Evolutionary conservation across 2,329 filamentous ascomycete genomes (phyloP).

Genomic region (Thelonectria blattea): DNA sequence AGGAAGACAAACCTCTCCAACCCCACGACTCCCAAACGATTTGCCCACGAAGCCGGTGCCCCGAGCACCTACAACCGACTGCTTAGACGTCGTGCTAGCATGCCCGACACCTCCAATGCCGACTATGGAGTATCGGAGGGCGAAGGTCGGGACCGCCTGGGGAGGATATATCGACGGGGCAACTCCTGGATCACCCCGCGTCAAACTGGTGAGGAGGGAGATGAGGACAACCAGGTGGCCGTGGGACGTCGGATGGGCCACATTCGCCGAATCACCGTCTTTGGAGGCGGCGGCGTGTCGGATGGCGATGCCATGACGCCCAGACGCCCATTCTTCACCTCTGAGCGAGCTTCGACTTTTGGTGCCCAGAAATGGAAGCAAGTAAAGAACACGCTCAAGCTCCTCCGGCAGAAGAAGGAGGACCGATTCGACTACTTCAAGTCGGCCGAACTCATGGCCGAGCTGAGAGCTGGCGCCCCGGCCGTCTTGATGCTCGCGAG

Average conservation of each 20-base stretch:
- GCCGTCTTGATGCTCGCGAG: slow-evolving; percentile 94
- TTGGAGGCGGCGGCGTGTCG: slow-evolving; percentile 68
- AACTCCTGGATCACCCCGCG: slow-evolving; percentile 63
- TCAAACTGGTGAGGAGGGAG: slow-evolving; percentile 54
- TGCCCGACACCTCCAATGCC: slow-evolving; percentile 64
- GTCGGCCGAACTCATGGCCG: slow-evolving; percentile 94
- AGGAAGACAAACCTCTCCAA: slow-evolving; percentile 65
- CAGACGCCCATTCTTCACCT: slow-evolving; percentile 62
- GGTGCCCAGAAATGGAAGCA: slow-evolving; percentile 89
- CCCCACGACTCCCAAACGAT: slow-evolving; percentile 67
- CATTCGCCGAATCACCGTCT: slow-evolving; percentile 69
- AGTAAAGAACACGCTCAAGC: slow-evolving; percentile 86
- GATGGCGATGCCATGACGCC: slow-evolving; percentile 66
- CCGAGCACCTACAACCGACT: slow-evolving; percentile 52
- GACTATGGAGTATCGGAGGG: slow-evolving; percentile 76
- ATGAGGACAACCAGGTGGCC: slow-evolving; percentile 59
- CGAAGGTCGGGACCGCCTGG: slow-evolving; percentile 69
- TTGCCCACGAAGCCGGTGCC: slow-evolving; percentile 49
- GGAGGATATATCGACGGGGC: slow-evolving; percentile 59
- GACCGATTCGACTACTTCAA: slow-evolving; percentile 93
- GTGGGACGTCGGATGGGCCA: slow-evolving; percentile 64
- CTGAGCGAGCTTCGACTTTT: slow-evolving; percentile 74
- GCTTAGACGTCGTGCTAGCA: slow-evolving; percentile 69
- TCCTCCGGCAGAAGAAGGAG: slow-evolving; percentile 80
- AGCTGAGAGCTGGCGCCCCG: slow-evolving; percentile 88